phyloP scores from a whole-genome alignment of 1,284 basidiomycete genomes.

The Tremellales sp. region DNA sequence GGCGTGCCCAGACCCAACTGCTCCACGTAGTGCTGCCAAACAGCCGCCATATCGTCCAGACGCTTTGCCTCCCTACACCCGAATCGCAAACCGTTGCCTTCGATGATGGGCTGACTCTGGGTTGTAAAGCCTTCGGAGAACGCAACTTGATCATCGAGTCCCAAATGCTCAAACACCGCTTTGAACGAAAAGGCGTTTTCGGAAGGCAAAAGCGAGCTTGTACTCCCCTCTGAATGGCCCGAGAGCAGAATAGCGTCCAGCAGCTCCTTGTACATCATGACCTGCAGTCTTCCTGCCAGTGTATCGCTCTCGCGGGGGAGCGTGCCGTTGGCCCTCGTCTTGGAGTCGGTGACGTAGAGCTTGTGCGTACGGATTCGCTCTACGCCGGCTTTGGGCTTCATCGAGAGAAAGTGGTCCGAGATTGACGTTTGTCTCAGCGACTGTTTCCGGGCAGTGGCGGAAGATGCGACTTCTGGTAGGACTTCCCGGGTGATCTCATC shows the following conservation, averaged over 20 bases:
- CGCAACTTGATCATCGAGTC: conserved; percentile 50
- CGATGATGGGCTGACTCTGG: conserved; percentile 52
- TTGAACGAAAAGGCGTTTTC: conserved; percentile 26
- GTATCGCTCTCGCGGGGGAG: conserved; percentile 64
- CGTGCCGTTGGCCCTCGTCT: conserved; percentile 59
- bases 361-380: conserved; percentile 29
- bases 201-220: conserved; percentile 9
- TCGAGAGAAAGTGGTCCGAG: conserved; percentile 35
- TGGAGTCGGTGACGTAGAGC: conserved; percentile 67
- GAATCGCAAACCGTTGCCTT: conserved; percentile 37
- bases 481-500: neutral
- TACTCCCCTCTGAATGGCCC: neutral
- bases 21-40: conserved; percentile 39
- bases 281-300: conserved; percentile 64
- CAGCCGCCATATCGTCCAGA: conserved; percentile 32
- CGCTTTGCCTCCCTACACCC: conserved; percentile 25
- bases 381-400: conserved; percentile 12
- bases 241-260: conserved; percentile 51
- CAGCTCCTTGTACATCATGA: conserved; percentile 78
- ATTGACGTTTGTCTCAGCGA: conserved; percentile 23
- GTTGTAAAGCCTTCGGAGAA: conserved; percentile 60
- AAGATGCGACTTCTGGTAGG: neutral
- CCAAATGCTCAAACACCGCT: conserved; percentile 54
- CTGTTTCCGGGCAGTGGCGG: conserved; percentile 22
- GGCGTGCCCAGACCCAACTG: conserved; percentile 37